These are phyloP conservation scores for Apiospora hydei DNA, from an alignment of 2,329 filamentous ascomycete species.

Conservation along the genomic window DNA sequence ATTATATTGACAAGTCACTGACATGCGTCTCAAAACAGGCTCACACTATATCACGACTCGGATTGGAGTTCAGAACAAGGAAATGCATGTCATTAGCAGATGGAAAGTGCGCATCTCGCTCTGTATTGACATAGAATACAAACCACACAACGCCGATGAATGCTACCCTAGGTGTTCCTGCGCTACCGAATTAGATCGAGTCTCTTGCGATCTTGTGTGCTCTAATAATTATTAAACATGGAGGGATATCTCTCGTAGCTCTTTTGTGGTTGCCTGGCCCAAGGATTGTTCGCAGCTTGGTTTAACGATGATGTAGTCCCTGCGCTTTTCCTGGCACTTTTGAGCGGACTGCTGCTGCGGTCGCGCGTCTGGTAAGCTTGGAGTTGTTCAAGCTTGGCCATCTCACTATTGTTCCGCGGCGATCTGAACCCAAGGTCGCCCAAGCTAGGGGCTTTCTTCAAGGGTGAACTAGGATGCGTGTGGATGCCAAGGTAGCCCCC, in stretches of 20 bases:
- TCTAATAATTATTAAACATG: constrained; percentile 39
- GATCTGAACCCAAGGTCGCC: constrained; percentile 59
- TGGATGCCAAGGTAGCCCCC: constrained; percentile 84
- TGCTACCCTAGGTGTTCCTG: not conserved
- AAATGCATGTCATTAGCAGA: not conserved
- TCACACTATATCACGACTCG: not conserved
- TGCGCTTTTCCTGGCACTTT: constrained; percentile 39
- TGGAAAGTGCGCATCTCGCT: not conserved
- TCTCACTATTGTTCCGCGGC: constrained; percentile 67
- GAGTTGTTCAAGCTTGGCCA: constrained; percentile 64
- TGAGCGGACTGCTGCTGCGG: constrained; percentile 39
- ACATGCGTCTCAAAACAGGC: not conserved
- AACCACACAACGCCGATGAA: constrained; percentile 15
- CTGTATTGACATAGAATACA: constrained; percentile 17
- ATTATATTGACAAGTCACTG: not conserved
- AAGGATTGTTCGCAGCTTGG: constrained; percentile 30
- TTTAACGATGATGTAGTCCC: constrained; percentile 34
- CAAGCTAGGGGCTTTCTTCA: constrained; percentile 78
- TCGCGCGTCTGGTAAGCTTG: constrained; percentile 37
- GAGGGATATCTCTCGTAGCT: constrained; percentile 44
- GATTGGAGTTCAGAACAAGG: not conserved
- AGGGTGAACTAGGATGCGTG: constrained; percentile 80
- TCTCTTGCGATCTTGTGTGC: constrained; percentile 17
- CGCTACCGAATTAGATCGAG: not conserved
- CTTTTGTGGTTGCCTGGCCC: constrained; percentile 34